Conservation (phyloP, 768 basidiomycete genomes). For the Pholiota molesta region DNA sequence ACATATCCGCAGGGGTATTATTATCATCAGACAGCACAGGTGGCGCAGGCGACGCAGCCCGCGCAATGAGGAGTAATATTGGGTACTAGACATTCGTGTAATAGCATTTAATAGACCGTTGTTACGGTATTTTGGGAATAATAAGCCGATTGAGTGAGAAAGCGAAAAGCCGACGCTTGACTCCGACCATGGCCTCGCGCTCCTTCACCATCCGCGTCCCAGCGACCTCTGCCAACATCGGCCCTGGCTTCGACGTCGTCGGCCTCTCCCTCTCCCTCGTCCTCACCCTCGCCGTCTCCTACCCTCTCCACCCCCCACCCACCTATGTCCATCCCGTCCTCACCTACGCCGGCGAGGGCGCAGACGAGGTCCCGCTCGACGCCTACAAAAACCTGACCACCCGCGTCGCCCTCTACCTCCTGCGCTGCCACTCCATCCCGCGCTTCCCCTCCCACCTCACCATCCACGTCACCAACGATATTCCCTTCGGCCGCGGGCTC, state of each 20-base stretch:
- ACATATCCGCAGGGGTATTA: constrained; percentile 23
- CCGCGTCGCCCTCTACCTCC: constrained; percentile 94
- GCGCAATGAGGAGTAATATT: too few relatives aligned
- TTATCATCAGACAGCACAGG: constrained; percentile 34
- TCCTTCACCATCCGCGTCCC: constrained; percentile 81
- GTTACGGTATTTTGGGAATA: too few relatives aligned
- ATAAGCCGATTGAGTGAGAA: too few relatives aligned
- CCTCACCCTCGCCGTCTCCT: constrained; percentile 69
- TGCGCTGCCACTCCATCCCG: constrained; percentile 82
- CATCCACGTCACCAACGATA: constrained; percentile 87
- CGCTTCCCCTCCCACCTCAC: constrained; percentile 76
- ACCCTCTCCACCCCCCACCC: constrained; percentile 32
- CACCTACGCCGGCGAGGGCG: constrained; percentile 86
- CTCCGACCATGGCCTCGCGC: constrained; percentile 25
- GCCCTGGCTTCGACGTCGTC: constrained; percentile 98
- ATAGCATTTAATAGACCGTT: not conserved
- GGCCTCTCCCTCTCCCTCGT: constrained; percentile 94
- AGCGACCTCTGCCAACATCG: constrained; percentile 98
- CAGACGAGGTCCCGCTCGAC: constrained; percentile 88
- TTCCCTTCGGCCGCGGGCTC: constrained; percentile 96
- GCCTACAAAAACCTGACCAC: constrained; percentile 97
- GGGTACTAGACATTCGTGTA: not conserved
- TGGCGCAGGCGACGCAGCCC: constrained; percentile 19
- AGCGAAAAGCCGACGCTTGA: too few relatives aligned
- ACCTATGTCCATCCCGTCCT: constrained; percentile 60